Conservation (phyloP, 169 alveolate genomes). For the Miamiensis avidus region DNA sequence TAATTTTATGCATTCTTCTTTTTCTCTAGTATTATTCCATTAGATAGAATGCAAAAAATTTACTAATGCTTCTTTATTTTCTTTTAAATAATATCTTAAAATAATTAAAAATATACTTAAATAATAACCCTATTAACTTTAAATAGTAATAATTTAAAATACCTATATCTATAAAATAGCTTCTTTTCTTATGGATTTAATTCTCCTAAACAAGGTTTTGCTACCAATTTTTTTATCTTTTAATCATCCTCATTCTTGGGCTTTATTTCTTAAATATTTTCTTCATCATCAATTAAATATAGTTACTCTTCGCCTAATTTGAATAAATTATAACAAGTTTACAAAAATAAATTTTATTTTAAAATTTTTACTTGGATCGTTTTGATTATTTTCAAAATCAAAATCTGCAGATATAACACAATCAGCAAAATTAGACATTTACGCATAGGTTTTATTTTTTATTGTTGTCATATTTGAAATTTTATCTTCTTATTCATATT, state of each 20-base stretch:
- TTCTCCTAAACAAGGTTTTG: conserved; percentile 39
- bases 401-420: conserved; percentile 28
- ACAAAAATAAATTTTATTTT: background rate
- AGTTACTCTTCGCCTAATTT: background rate
- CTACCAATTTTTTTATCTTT: conserved; percentile 14
- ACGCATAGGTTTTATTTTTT: background rate
- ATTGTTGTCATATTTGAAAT: background rate
- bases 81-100: conserved; percentile 32
- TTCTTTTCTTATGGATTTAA: conserved; percentile 31
- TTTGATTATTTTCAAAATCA: conserved; percentile 29
- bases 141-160: background rate
- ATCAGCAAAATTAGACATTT: conserved; percentile 22
- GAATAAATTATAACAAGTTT: too few relatives aligned
- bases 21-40: conserved; percentile 83
- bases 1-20: conserved; percentile 68
- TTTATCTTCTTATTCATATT: conserved; percentile 23
- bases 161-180: conserved; percentile 34
- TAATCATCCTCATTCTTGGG: conserved; percentile 21
- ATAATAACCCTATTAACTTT: background rate
- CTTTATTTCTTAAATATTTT: conserved; percentile 34
- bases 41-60: conserved; percentile 73
- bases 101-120: background rate
- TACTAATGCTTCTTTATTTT: conserved; percentile 65
- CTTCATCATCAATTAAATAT: conserved; percentile 5
- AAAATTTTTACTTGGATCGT: conserved; percentile 33